phyloP scores from a whole-genome alignment of 2,329 filamentous ascomycete species.

The Dendryphion nanum region DNA sequence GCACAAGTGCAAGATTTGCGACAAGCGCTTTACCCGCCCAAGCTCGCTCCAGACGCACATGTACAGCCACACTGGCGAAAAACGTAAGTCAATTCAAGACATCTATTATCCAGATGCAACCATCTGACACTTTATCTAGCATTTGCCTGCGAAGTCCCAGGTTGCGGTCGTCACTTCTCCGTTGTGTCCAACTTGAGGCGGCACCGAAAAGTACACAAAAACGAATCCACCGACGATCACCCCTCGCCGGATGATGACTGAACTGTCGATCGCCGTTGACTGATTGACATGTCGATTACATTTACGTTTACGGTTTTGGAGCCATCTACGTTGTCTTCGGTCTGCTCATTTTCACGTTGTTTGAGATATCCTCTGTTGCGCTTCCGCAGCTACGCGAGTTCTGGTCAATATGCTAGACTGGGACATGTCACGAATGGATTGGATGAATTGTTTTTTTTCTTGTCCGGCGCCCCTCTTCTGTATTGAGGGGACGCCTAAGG shows the following conservation, averaged over 20 bases:
- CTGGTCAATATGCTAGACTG: constrained; percentile 23
- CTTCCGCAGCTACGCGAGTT: constrained; percentile 24
- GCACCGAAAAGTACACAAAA: constrained; percentile 95
- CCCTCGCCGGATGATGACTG: constrained; percentile 49
- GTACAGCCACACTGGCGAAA: constrained; percentile 98
- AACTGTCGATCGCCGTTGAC: constrained; percentile 20
- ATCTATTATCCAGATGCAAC: too few species aligned
- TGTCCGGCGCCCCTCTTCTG: constrained; percentile 9
- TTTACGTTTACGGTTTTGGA: constrained; percentile 4
- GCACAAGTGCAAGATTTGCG: constrained; percentile 98
- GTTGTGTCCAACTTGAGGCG: constrained; percentile 93
- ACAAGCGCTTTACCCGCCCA: constrained; percentile 93
- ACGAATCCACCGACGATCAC: constrained; percentile 53
- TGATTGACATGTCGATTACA: constrained; percentile 17
- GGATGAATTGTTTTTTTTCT: constrained; percentile 20
- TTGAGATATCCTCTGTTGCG: constrained; percentile 39
- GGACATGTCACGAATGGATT: constrained; percentile 26
- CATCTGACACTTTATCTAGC: constrained; percentile 57
- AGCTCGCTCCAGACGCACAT: constrained; percentile 96
- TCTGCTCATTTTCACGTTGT: constrained; percentile 21
- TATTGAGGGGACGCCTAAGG: constrained; percentile 1
- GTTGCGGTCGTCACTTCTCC: constrained; percentile 93
- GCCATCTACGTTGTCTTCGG: constrained; percentile 14
- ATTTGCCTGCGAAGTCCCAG: constrained; percentile 90
- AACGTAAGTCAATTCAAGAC: constrained; percentile 63